Evolutionary conservation across 441 rosid species (phyloP).

Genomic region (Euphorbia corollata): DNA sequence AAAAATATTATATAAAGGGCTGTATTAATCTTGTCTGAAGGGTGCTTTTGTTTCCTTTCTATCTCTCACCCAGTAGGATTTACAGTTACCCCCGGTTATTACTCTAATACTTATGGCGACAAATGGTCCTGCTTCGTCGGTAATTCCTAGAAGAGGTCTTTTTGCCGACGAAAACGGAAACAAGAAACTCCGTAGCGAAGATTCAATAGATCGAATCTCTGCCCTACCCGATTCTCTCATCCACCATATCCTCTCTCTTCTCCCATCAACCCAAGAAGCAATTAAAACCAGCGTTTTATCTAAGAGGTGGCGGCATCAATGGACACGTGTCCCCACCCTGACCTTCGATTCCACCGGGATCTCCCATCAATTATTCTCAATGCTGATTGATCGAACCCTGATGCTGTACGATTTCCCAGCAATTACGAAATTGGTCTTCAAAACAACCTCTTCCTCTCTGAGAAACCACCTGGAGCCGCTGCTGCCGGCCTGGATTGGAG

Average conservation of each 20-base stretch:
- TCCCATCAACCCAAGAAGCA: slow-evolving; percentile 13
- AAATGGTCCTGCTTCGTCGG: background rate
- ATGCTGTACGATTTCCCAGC: background rate
- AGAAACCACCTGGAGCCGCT: no score
- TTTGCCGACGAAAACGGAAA: background rate
- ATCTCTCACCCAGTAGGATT: no score
- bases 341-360: background rate
- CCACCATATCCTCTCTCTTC: slow-evolving; percentile 17
- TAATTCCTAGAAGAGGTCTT: background rate
- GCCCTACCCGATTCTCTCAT: slow-evolving; percentile 18
- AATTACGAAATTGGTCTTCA: slow-evolving; percentile 1
- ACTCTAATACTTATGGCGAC: background rate
- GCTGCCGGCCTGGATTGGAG: slow-evolving; percentile 9
- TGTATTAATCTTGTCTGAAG: no score
- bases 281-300: slow-evolving; percentile 18
- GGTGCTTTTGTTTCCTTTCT: no score
- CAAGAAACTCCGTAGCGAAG: background rate
- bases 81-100: no score
- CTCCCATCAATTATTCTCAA: background rate
- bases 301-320: slow-evolving; percentile 15
- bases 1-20: no score
- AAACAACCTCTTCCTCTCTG: background rate
- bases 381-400: slow-evolving; percentile 1
- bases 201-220: slow-evolving; percentile 15
- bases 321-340: slow-evolving; percentile 17